These are phyloP conservation scores for Triangularia setosa DNA, from an alignment of 2,329 filamentous ascomycete species.

Conservation along the genomic window DNA sequence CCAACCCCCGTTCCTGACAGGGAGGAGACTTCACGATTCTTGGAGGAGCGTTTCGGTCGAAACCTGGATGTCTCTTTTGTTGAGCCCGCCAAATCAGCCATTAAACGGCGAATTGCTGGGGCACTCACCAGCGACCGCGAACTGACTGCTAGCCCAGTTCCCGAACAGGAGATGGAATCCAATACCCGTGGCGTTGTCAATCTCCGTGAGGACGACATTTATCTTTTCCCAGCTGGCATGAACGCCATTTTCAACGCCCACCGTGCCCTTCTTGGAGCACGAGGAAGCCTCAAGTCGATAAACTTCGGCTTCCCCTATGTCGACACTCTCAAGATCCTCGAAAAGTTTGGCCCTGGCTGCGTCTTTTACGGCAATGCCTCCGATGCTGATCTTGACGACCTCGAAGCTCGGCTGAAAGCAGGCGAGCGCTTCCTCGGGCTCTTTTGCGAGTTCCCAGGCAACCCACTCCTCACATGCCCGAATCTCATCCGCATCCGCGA, in stretches of 20 bases:
- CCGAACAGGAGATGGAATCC: conserved; percentile 42
- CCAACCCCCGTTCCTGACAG: conserved; percentile 16
- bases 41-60: conserved; percentile 91
- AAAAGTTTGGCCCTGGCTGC: conserved; percentile 91
- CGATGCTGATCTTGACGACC: conserved; percentile 72
- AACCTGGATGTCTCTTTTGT: conserved; percentile 81
- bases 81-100: conserved; percentile 77
- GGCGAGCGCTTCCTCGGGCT: conserved; percentile 78
- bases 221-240: conserved; percentile 87
- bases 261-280: conserved; percentile 62
- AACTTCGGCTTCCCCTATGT: conserved; percentile 98
- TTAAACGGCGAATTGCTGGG: conserved; percentile 82
- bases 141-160: conserved; percentile 49
- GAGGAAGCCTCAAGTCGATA: conserved; percentile 68
- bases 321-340: conserved; percentile 88
- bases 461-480: conserved; percentile 81
- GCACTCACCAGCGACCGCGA: conserved; percentile 72
- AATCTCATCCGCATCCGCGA: conserved; percentile 76
- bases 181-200: conserved; percentile 56
- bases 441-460: conserved; percentile 94
- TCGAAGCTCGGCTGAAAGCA: conserved; percentile 64
- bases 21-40: conserved; percentile 69
- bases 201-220: conserved; percentile 82
- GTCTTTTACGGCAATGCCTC: conserved; percentile 83
- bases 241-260: conserved; percentile 91